phyloP scores from a whole-genome alignment of 2,329 filamentous ascomycete species.

The Plectosphaerella plurivora region DNA sequence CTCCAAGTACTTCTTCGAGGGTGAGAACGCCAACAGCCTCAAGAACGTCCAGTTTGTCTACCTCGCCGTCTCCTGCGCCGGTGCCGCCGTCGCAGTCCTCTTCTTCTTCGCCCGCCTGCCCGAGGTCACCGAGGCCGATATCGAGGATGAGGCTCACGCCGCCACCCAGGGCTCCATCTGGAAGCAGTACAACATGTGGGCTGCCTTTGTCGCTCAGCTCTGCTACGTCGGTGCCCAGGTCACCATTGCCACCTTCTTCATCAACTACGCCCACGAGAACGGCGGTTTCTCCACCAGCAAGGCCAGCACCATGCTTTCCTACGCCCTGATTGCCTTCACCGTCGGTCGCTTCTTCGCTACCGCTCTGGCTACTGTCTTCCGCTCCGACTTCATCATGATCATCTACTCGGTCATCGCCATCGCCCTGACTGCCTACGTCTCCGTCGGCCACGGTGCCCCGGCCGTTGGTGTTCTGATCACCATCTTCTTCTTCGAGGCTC shows the following conservation, averaged over 20 bases:
- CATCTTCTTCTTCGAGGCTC: slow-evolving; percentile 53
- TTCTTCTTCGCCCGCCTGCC: slow-evolving; percentile 66
- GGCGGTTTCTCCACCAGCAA: slow-evolving; percentile 39
- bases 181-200: slow-evolving; percentile 73
- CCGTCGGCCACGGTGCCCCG: slow-evolving; percentile 35
- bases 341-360: slow-evolving; percentile 52
- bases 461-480: slow-evolving; percentile 52
- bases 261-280: slow-evolving; percentile 62
- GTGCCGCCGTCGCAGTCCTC: slow-evolving; percentile 59
- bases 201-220: slow-evolving; percentile 72
- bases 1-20: slow-evolving; percentile 67
- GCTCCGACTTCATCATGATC: slow-evolving; percentile 9
- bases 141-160: slow-evolving; percentile 27
- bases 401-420: slow-evolving; percentile 40
- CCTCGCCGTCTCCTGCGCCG: slow-evolving; percentile 67
- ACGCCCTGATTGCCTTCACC: slow-evolving; percentile 34
- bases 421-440: slow-evolving; percentile 17
- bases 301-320: slow-evolving; percentile 17
- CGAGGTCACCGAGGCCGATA: slow-evolving; percentile 57
- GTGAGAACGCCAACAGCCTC: slow-evolving; percentile 48
- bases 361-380: slow-evolving; percentile 46
- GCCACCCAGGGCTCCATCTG: slow-evolving; percentile 57
- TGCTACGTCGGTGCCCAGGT: slow-evolving; percentile 73
- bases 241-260: slow-evolving; percentile 63
- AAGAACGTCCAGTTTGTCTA: slow-evolving; percentile 74